Evolutionary conservation across 129 eudicot genomes (phyloP), one percentile per base, ranked within the genome.

Genomic region (Arctium minus): DNA sequence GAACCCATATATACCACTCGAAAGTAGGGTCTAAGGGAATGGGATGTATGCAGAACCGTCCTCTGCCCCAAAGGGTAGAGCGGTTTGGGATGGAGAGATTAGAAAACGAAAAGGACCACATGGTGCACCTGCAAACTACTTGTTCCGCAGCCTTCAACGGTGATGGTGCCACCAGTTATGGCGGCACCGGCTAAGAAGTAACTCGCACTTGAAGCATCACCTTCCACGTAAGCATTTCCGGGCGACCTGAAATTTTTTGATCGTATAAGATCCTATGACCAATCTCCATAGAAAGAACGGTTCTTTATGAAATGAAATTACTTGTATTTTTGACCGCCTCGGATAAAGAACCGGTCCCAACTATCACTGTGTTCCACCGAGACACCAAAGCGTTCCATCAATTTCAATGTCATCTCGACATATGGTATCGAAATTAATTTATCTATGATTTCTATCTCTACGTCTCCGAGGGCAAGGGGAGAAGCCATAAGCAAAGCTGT

Each of bases 171-270:
- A 62, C 99, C 99, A 17, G 98, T 93, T 79, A 96, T 87, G 32
- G 99, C 99, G 13, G 99, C 98, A 76, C 98, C 99, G 72, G 97
- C 98, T 80, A 96, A 88, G 88, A 96, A 96, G 88, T 96, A 96
- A 88, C 99, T 96, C 53, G 99, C 99, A 87, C 97, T 93, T 79
- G 98, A 96, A 74, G 99, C 98, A 87, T 96, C 99, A 82, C 99
- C 99, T 86, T 96, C 99, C 15, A 96, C 97, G 72, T 80, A 96
- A 39, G 99, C 95, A 37, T 89, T 96, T 80, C 99, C 99, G 2
- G 99, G 99, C 36, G 98, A 93, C 89, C 99, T 96, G 72, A 86
- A 73, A 35, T 64, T 68, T 40, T 56, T 75, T 79, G 17, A 80
- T 53, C 75, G 4, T 4, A 29, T 74, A 74, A 79, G 27, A 73